Percentiles rank a stretch among this genome's conserved stretches.
Conservation (phyloP, 768 basidiomycete genomes). For the Rickenella mellea region DNA sequence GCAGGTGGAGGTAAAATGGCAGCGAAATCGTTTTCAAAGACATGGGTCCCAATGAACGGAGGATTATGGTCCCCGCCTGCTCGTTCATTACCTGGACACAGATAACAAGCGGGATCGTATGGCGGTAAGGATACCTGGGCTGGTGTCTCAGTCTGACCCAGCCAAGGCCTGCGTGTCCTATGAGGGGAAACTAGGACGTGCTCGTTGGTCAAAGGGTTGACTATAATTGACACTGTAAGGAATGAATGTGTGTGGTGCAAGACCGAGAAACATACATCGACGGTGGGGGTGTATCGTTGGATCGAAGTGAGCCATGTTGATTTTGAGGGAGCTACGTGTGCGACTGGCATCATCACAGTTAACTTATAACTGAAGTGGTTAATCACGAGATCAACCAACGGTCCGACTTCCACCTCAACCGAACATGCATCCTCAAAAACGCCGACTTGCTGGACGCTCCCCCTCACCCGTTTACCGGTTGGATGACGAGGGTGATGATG, state of each 20-base stretch:
- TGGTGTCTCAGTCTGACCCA: conserved; percentile 72
- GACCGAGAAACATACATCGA: conserved; percentile 51
- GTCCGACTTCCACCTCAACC: too few relatives aligned
- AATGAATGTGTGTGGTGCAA: too few relatives aligned
- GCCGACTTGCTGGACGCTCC: too few relatives aligned
- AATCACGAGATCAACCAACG: too few relatives aligned
- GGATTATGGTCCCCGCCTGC: conserved; percentile 65
- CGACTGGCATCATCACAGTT: too few relatives aligned
- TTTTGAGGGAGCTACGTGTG: too few relatives aligned
- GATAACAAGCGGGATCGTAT: conserved; percentile 70
- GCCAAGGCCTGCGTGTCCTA: conserved; percentile 86
- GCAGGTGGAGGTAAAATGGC: conserved; percentile 61
- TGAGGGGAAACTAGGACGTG: conserved; percentile 83
- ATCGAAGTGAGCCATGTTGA: conserved; percentile 36
- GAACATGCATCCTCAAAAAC: too few relatives aligned
- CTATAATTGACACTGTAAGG: too few relatives aligned
- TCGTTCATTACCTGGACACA: conserved; percentile 80
- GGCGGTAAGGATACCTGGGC: conserved; percentile 41
- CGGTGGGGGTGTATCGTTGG: conserved; percentile 59
- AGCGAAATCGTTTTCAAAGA: conserved; percentile 79
- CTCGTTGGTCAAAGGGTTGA: conserved; percentile 71
- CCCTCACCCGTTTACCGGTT: conserved; percentile 50
- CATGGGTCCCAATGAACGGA: conserved; percentile 52
- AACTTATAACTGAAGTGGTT: too few relatives aligned
- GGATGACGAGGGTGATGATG: conserved; percentile 49